Percentiles rank a stretch among this genome's conserved stretches.
Conservation (phyloP, 2,329 filamentous ascomycete species). For the Botryotinia globosa region DNA sequence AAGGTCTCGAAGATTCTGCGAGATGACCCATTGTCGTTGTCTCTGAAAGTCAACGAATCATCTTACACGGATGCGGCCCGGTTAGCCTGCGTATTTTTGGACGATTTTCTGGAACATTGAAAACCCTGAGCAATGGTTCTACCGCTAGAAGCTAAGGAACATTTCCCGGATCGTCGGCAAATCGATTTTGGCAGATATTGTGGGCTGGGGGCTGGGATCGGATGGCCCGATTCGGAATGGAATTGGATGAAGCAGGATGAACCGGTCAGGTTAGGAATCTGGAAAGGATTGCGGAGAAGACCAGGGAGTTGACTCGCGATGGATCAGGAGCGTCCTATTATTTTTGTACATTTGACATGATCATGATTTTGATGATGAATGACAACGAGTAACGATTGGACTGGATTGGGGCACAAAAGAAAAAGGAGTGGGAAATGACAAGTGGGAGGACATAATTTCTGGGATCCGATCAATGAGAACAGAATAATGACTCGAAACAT, state of each 20-base stretch:
- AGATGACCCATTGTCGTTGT: slow-evolving; percentile 13
- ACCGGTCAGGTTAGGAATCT: neutral
- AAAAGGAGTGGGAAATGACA: neutral
- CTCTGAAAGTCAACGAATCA: slow-evolving; percentile 20
- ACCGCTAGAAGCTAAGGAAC: neutral
- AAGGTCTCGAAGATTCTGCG: slow-evolving; percentile 20
- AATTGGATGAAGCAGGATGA: neutral
- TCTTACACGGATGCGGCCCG: slow-evolving; percentile 34
- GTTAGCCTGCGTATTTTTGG: slow-evolving; percentile 35
- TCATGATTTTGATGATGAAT: slow-evolving; percentile 19
- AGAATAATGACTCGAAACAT: slow-evolving; percentile 7
- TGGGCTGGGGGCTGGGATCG: slow-evolving; percentile 9
- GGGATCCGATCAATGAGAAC: neutral
- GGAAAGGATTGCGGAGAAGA: neutral
- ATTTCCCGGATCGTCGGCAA: slow-evolving; percentile 11
- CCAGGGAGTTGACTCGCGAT: neutral
- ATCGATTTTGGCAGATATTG: slow-evolving; percentile 3
- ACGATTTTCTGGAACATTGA: slow-evolving; percentile 36
- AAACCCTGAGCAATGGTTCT: neutral
- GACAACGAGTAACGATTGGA: slow-evolving; percentile 8
- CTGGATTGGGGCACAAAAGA: neutral
- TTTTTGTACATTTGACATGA: slow-evolving; percentile 15
- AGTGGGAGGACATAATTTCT: slow-evolving; percentile 1
- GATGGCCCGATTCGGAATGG: slow-evolving; percentile 5
- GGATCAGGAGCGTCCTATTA: neutral